Evolutionary conservation across 768 basidiomycete genomes (phyloP).

Genomic region (Leccinum broughii): DNA sequence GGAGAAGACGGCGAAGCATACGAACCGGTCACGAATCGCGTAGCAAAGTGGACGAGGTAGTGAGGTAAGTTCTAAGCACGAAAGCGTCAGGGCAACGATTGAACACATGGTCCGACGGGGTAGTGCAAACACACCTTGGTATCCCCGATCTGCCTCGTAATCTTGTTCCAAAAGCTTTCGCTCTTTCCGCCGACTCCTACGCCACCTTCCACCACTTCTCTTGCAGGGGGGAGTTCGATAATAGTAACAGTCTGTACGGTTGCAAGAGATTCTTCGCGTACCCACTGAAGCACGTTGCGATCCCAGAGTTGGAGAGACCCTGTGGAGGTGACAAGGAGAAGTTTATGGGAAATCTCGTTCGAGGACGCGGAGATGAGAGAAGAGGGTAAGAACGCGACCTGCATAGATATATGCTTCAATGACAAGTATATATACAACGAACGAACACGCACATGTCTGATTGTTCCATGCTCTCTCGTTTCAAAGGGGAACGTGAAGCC

Average conservation of each 20-base stretch:
- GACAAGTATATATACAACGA: not conserved
- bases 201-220: slow-evolving; percentile 24
- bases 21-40: slow-evolving; percentile 70
- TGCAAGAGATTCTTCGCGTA: slow-evolving; percentile 77
- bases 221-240: slow-evolving; percentile 71
- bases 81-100: not conserved
- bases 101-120: not conserved
- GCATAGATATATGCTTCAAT: not conserved
- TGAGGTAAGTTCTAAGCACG: slow-evolving; percentile 62
- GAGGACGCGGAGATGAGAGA: slow-evolving; percentile 35
- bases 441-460: slow-evolving; percentile 54
- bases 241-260: slow-evolving; percentile 64
- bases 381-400: slow-evolving; percentile 54
- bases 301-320: slow-evolving; percentile 79
- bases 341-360: slow-evolving; percentile 37
- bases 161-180: slow-evolving; percentile 52
- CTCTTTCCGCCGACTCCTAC: slow-evolving; percentile 1
- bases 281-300: slow-evolving; percentile 62
- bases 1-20: slow-evolving; percentile 49
- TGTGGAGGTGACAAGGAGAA: slow-evolving; percentile 68
- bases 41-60: slow-evolving; percentile 64
- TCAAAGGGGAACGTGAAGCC: slow-evolving; percentile 67
- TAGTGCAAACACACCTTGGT: slow-evolving; percentile 45
- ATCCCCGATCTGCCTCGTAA: slow-evolving; percentile 58
- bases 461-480: slow-evolving; percentile 61